phyloP scores from a whole-genome alignment of 495 filamentous ascomycete genomes.

The Rusavskia elegans region DNA sequence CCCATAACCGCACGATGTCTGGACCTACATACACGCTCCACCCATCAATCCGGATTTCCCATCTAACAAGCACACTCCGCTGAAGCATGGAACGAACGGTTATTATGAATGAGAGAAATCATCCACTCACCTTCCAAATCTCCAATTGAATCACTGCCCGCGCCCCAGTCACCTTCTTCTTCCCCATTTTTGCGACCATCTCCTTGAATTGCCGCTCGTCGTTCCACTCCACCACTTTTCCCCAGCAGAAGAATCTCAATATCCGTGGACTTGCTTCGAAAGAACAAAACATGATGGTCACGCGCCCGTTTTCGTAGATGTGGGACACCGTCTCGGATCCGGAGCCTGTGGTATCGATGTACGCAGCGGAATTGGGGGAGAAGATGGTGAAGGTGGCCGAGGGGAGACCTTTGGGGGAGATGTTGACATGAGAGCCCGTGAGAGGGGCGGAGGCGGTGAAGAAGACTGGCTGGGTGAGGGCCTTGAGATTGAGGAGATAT shows the following conservation, averaged over 20 bases:
- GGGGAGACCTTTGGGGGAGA: slow-evolving; percentile 53
- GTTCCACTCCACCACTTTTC: slow-evolving; percentile 42
- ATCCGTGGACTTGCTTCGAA: slow-evolving; percentile 52
- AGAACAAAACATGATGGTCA: slow-evolving; percentile 48
- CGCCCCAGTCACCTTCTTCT: slow-evolving; percentile 26
- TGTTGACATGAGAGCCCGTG: slow-evolving; percentile 41
- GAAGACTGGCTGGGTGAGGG: slow-evolving; percentile 45
- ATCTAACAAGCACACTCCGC: background rate
- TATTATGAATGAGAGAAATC: too few species aligned
- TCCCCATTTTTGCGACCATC: slow-evolving; percentile 26
- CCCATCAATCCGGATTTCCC: background rate
- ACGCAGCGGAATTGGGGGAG: slow-evolving; percentile 42
- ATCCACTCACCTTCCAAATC: slow-evolving; percentile 43
- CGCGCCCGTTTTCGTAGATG: slow-evolving; percentile 57
- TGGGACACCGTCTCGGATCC: slow-evolving; percentile 58
- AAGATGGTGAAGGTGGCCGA: slow-evolving; percentile 41
- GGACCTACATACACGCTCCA: slow-evolving; percentile 20
- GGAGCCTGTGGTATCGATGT: slow-evolving; percentile 55
- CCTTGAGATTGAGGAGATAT: slow-evolving; percentile 4
- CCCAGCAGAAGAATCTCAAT: slow-evolving; percentile 52
- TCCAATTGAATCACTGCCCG: slow-evolving; percentile 49
- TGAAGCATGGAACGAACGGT: too few species aligned
- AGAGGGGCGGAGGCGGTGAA: slow-evolving; percentile 54
- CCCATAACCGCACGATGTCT: slow-evolving; percentile 42
- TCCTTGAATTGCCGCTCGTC: slow-evolving; percentile 29